Evolutionary conservation across 2,329 filamentous ascomycete species (phyloP), one percentile per base, ranked within the genome.

Genomic region (Coniochaeta hoffmannii): DNA sequence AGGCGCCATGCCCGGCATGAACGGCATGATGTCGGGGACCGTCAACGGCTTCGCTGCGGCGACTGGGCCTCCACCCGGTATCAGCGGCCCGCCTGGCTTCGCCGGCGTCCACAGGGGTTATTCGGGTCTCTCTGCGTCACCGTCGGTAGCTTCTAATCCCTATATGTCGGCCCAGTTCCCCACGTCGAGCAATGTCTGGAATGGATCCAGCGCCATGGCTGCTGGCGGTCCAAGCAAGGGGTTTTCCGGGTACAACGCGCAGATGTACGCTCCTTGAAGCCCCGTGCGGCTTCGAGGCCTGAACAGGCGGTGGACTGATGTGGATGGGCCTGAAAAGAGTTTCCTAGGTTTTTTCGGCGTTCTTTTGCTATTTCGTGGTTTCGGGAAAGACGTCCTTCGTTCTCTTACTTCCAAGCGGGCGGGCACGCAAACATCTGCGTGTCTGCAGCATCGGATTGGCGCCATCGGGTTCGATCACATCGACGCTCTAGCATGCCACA

Each of bases 1-100:
- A 4, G 65, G 69, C 22, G 65, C 67, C 17, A 72, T 85, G 62
- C 76, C 76, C 36, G 80, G 80, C 31, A 82, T 85, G 67, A 82
- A 77, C 61, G 84, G 78, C 24, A 76, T 83, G 60, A 80, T 83
- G 64, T 68, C 76, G 69, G 34, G 73, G 69, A 69, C 77, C 15
- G 77, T 75, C 24, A 81, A 79, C 60, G 78, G 81, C 35, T 92
- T 90, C 65, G 79, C 85, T 1, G 83, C 83, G 2, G 83, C 84
- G 32, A 88, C 78, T 63, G 86, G 89, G 0, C 92, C 92, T 24
- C 92, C 92, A 12, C 92, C 92, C 0, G 92, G 92, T 2, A 79
- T 97, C 9, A 69, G 83, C 1, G 85, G 83, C 7, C 91, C 91
- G 14, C 89, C 90, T 1, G 89, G 89, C 12, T 75, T 93, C 32